phyloP scores from a whole-genome alignment of 306 rosid species.

The Cucumis hystrix region DNA sequence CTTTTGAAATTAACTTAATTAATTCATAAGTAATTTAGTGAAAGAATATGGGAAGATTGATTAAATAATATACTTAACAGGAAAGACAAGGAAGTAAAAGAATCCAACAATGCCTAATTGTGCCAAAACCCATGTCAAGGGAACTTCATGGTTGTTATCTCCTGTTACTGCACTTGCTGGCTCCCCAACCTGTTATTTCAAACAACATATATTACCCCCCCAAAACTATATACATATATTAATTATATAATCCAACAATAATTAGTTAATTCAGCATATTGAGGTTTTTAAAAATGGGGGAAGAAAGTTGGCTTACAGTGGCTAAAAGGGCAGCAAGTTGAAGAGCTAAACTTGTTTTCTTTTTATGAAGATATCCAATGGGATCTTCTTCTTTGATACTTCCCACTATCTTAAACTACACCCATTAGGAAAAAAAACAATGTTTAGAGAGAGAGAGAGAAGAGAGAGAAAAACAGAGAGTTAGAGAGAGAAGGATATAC shows the following conservation, averaged over 20 bases:
- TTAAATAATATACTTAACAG: slow-evolving; percentile 34
- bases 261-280: too few relatives aligned
- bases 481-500: background rate
- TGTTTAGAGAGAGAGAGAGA: background rate
- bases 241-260: too few relatives aligned
- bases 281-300: too few relatives aligned
- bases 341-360: slow-evolving; percentile 43
- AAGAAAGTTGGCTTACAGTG: slow-evolving; percentile 26
- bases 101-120: slow-evolving; percentile 50
- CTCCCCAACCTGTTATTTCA: slow-evolving; percentile 31
- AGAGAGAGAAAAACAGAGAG: background rate
- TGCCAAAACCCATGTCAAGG: slow-evolving; percentile 31
- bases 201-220: too few relatives aligned
- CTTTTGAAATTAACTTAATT: too few relatives aligned
- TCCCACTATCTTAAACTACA: slow-evolving; percentile 26
- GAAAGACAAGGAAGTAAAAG: slow-evolving; percentile 48
- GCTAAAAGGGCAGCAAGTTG: slow-evolving; percentile 63
- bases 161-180: slow-evolving; percentile 80
- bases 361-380: slow-evolving; percentile 12
- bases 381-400: slow-evolving; percentile 28
- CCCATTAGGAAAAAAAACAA: background rate
- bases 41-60: background rate
- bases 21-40: too few relatives aligned
- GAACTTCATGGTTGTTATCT: slow-evolving; percentile 35
- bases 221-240: too few relatives aligned